Conservation (phyloP, 192 early-diverging fungal species). For the Rhizoclosmatium globosum region DNA sequence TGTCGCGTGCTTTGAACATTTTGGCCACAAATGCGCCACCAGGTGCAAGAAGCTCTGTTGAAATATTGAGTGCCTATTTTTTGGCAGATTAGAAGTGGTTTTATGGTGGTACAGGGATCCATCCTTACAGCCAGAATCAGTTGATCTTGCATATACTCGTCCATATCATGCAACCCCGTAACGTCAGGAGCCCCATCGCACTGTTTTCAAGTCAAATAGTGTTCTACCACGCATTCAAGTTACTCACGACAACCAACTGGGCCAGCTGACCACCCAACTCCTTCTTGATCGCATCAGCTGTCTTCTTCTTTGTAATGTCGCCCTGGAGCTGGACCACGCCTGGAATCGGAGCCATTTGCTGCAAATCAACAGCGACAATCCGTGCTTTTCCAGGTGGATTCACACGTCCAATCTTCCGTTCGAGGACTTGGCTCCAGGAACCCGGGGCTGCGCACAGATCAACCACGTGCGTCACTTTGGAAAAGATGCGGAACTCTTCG, state of each 20-base stretch:
- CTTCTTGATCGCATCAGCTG: conserved; percentile 88
- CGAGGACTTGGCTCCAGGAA: conserved; percentile 93
- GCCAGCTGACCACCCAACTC: conserved; percentile 90
- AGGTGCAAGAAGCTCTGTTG: conserved; percentile 86
- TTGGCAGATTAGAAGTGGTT: too few species aligned
- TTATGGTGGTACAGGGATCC: too few species aligned
- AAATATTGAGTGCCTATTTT: conserved; percentile 98
- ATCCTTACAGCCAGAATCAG: conserved; percentile 89
- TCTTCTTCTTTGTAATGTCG: conserved; percentile 95
- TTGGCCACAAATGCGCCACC: conserved; percentile 98
- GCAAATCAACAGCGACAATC: conserved; percentile 96
- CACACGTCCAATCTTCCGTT: conserved; percentile 49
- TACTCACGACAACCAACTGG: conserved; percentile 80
- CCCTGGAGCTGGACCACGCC: conserved; percentile 97
- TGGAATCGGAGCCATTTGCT: conserved; percentile 93
- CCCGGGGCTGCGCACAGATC: conserved; percentile 98
- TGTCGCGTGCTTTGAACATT: conserved; percentile 96
- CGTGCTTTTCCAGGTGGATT: conserved; percentile 54
- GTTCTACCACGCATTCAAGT: not conserved
- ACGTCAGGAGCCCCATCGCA: conserved; percentile 72
- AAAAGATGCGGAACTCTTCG: conserved; percentile 92
- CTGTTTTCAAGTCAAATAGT: not conserved
- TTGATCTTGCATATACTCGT: conserved; percentile 99
- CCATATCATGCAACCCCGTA: conserved; percentile 97
- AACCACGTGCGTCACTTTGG: conserved; percentile 85